phyloP scores from a whole-genome alignment of 176 grass and related monocot genomes.

The Aegilops sharonensis region DNA sequence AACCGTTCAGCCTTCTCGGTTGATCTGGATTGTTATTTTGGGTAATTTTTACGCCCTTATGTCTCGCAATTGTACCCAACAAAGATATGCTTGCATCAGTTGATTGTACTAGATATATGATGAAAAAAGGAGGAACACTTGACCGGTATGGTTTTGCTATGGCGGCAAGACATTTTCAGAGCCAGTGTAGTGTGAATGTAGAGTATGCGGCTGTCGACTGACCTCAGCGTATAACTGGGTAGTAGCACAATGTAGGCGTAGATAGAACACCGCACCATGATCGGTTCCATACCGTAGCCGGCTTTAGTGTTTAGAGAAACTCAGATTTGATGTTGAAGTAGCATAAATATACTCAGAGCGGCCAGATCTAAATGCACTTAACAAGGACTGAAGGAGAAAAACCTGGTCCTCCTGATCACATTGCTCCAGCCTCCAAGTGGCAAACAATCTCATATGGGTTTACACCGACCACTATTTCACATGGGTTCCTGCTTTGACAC shows the following conservation, averaged over 20 bases:
- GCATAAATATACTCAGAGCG: background rate
- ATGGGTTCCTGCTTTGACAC: background rate
- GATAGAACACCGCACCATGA: background rate
- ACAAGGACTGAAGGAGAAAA: background rate
- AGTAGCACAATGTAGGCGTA: background rate
- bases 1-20: background rate
- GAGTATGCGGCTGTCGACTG: background rate
- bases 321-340: background rate
- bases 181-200: background rate
- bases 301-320: background rate
- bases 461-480: no score
- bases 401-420: background rate
- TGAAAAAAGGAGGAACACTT: background rate
- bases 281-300: background rate
- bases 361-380: background rate
- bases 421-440: slow-evolving; percentile 18
- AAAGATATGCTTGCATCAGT: slow-evolving; percentile 24
- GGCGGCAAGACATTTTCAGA: background rate
- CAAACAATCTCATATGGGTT: background rate
- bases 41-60: background rate
- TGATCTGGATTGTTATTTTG: no score
- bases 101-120: background rate
- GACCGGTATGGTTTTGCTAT: background rate
- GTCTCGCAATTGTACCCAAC: background rate
- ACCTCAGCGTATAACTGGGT: background rate